A percentile compares a stretch with the other conserved stretches of the same genome.
Conservation (phyloP, 164 flowering plant genomes). For the Berberis vulgaris region DNA sequence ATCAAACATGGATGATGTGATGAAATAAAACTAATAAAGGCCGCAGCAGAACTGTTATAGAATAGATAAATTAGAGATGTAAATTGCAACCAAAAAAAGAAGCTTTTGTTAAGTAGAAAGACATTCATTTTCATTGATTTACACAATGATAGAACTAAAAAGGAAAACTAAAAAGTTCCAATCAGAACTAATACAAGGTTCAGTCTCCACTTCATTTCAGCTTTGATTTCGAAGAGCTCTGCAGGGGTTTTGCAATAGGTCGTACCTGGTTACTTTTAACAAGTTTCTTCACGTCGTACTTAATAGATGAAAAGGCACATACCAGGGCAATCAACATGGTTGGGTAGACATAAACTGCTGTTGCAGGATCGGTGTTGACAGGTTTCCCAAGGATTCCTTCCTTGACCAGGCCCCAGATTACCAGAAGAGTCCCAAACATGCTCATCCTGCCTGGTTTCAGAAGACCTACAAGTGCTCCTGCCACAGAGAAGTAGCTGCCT, state of each 20-base stretch:
- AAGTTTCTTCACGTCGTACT: constrained; percentile 61
- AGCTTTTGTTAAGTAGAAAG: too few relatives aligned
- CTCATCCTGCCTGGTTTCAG: constrained; percentile 86
- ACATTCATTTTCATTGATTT: too few relatives aligned
- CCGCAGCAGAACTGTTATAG: too few relatives aligned
- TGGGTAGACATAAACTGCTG: constrained; percentile 69
- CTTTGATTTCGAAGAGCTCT: constrained; percentile 84
- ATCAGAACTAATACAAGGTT: background rate
- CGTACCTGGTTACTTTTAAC: constrained; percentile 35
- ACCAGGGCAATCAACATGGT: constrained; percentile 73
- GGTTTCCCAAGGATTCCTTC: constrained; percentile 83
- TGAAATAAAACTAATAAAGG: too few relatives aligned
- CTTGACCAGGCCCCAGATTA: constrained; percentile 90
- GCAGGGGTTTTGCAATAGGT: constrained; percentile 65
- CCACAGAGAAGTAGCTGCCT: constrained; percentile 90
- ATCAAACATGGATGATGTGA: too few relatives aligned
- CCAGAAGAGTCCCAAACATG: constrained; percentile 86
- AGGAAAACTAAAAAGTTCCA: background rate
- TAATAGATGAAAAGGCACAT: constrained; percentile 69
- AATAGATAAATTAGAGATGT: too few relatives aligned
- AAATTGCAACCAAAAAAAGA: too few relatives aligned
- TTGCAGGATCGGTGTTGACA: constrained; percentile 53
- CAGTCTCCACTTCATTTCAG: constrained; percentile 43
- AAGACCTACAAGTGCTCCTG: constrained; percentile 71
- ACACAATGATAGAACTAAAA: background rate